Base-by-base conservation (phyloP, 176 grass and related monocot genomes). In the Paspalum notatum region DNA sequence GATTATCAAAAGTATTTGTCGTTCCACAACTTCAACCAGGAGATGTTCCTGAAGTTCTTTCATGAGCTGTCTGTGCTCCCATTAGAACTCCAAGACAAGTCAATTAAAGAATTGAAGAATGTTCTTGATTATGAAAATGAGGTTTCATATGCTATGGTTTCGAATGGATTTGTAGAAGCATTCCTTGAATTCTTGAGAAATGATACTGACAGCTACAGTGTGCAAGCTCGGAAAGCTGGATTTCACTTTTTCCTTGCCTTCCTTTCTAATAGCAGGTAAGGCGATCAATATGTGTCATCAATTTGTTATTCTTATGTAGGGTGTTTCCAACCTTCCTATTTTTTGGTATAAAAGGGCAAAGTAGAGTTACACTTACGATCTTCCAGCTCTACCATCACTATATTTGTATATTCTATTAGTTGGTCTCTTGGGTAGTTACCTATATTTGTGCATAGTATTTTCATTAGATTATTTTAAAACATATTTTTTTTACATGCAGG, bases 81-180 rank as follows among this genome's bases (percentile, higher is more conserved):
- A 80, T 54, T 80, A 17, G 93, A 95, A 61, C 61, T 88, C 75
- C 93, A 85, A 71, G 78, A 49, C 21, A 93, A 54, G 38, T 91
- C 90, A 45, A 83, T 99, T 63, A 76, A 93, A 82, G 82, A 99
- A 80, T 71, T 93, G 79, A 93, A 88, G 77, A 83, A 49, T 12
- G 67, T 95, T 88, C 71, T 99, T 67, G 71, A 90, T 48, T 74
- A 78, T 57, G 96, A 95, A 59, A 81, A 88, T 74, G 90, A 90
- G 46, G 73, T 72, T 86, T 84, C 68, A 24, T 86, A 61, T 83
- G 69, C 66, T 81, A 88, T 95, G 86, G 14, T 91, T 15, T 85
- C 82, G 50, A 93, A 91, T 87, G 92, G 96, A 83, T 99, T 99
- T 91, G 58, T 81, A 62, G 93, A 99, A 84, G 90, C 92, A 88